Conservation (phyloP, 257 asterid species). For the Scutellaria barbata region DNA sequence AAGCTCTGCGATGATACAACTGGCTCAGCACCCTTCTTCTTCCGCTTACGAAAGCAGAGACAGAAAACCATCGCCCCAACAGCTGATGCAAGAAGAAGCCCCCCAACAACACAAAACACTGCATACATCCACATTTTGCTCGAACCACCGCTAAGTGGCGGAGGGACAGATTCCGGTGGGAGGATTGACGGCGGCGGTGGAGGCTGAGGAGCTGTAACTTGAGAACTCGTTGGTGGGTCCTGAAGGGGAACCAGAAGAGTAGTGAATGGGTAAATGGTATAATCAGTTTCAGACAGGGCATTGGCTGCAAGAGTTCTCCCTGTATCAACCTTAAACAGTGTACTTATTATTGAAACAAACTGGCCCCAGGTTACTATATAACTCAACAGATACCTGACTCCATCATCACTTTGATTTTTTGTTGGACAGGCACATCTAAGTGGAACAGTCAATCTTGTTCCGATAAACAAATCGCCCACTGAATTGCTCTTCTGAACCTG, state of each 20-base stretch:
- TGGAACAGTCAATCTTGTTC: conserved; percentile 62
- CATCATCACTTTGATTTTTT: conserved; percentile 47
- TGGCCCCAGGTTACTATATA: conserved; percentile 54
- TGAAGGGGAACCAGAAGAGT: conserved; percentile 78
- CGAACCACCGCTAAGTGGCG: conserved; percentile 47
- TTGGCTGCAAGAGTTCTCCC: conserved; percentile 59
- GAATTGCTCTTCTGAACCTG: conserved; percentile 43
- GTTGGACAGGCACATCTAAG: conserved; percentile 95
- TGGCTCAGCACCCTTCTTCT: conserved; percentile 41
- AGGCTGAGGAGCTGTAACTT: conserved; percentile 52
- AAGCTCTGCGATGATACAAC: conserved; percentile 41
- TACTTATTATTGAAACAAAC: conserved; percentile 43
- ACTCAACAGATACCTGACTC: conserved; percentile 63
- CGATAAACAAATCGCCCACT: conserved; percentile 14
- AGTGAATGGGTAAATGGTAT: conserved; percentile 54
- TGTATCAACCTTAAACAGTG: conserved; percentile 45
- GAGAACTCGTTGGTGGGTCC: conserved; percentile 54
- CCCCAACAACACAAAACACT: conserved; percentile 62
- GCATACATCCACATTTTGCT: conserved; percentile 66
- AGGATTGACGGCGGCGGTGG: conserved; percentile 50
- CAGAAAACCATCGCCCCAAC: conserved; percentile 39
- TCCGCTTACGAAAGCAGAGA: conserved; percentile 31
- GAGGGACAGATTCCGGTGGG: conserved; percentile 19
- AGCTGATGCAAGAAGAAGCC: conserved; percentile 34
- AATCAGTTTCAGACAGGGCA: conserved; percentile 43